Evolutionary conservation across 139 green algal species (phyloP).

Genomic region (Parachlorella kessleri): DNA sequence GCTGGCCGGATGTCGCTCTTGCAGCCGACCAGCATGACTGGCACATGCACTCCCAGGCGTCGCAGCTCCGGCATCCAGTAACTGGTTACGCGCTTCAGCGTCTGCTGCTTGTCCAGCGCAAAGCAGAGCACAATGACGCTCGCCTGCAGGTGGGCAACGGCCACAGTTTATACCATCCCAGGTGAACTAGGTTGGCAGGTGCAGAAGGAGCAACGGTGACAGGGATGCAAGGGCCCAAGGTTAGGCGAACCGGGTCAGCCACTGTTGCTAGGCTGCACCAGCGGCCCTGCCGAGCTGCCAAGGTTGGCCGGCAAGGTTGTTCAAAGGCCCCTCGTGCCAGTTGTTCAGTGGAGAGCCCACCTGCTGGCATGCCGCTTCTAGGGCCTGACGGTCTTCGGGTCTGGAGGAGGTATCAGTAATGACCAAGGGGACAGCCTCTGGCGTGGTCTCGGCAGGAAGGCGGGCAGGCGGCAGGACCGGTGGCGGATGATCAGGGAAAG

Average conservation of each 20-base stretch:
- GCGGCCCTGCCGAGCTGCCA: too few relatives aligned
- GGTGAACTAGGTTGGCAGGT: too few relatives aligned
- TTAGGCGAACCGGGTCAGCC: too few relatives aligned
- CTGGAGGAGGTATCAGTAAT: constrained; percentile 80
- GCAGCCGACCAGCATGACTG: constrained; percentile 77
- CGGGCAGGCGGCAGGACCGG: constrained; percentile 77
- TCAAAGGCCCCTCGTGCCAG: too few relatives aligned
- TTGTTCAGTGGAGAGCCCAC: too few relatives aligned
- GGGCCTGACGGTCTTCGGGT: constrained; percentile 65
- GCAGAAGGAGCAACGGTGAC: too few relatives aligned
- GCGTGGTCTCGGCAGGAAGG: constrained; percentile 69
- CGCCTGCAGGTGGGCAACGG: constrained; percentile 29
- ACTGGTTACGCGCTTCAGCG: constrained; percentile 58
- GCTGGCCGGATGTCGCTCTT: constrained; percentile 69
- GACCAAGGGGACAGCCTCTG: constrained; percentile 72
- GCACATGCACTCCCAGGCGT: constrained; percentile 47
- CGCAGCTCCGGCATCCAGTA: constrained; percentile 79
- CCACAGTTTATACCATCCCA: too few relatives aligned
- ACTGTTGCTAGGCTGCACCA: too few relatives aligned
- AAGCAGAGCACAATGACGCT: constrained; percentile 84
- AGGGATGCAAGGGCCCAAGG: too few relatives aligned
- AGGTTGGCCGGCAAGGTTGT: too few relatives aligned
- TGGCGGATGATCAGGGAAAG: constrained; percentile 72
- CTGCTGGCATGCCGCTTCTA: constrained; percentile 52
- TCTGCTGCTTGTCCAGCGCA: constrained; percentile 43